Conservation (phyloP, 495 filamentous ascomycete genomes). For the Antarctomyces pellizariae region DNA sequence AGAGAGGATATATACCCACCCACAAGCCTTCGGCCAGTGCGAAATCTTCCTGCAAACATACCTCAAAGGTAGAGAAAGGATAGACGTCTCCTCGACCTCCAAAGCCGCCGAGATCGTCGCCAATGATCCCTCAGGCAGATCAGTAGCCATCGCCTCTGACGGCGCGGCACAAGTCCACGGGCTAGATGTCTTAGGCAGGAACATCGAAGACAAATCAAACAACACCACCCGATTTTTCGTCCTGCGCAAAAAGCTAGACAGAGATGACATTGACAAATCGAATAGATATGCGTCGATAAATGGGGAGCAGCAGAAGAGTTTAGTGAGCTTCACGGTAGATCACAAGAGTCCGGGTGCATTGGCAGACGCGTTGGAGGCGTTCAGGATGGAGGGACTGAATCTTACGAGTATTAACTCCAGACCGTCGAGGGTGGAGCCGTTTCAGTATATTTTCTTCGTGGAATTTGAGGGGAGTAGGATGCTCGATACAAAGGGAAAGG, state of each 20-base stretch:
- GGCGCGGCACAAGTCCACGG: conserved; percentile 44
- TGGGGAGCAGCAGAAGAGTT: conserved; percentile 27
- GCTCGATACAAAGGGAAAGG: conserved; percentile 24
- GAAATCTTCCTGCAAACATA: conserved; percentile 40
- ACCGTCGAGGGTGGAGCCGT: conserved; percentile 49
- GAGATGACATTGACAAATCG: conserved; percentile 7
- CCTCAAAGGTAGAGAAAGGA: conserved; percentile 45
- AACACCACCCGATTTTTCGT: conserved; percentile 85
- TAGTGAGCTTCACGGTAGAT: conserved; percentile 62
- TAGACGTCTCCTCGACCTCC: conserved; percentile 73
- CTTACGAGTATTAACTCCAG: conserved; percentile 77
- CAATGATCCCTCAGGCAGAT: conserved; percentile 27
- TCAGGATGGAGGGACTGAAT: conserved; percentile 48
- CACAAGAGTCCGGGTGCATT: conserved; percentile 60
- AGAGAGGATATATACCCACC: conserved; percentile 58
- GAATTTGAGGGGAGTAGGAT: conserved; percentile 46
- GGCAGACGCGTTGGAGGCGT: conserved; percentile 56
- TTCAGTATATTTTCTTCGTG: conserved; percentile 90
- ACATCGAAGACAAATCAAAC: conserved; percentile 62
- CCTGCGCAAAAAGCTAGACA: conserved; percentile 23
- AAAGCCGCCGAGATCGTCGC: conserved; percentile 57
- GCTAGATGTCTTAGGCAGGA: conserved; percentile 40
- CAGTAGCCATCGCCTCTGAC: conserved; percentile 54
- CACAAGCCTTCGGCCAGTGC: conserved; percentile 88
- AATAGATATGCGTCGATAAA: conserved; percentile 6